These are phyloP conservation scores for Heimioporus sp. DNA, from an alignment of 768 basidiomycete species.

Conservation along the genomic window DNA sequence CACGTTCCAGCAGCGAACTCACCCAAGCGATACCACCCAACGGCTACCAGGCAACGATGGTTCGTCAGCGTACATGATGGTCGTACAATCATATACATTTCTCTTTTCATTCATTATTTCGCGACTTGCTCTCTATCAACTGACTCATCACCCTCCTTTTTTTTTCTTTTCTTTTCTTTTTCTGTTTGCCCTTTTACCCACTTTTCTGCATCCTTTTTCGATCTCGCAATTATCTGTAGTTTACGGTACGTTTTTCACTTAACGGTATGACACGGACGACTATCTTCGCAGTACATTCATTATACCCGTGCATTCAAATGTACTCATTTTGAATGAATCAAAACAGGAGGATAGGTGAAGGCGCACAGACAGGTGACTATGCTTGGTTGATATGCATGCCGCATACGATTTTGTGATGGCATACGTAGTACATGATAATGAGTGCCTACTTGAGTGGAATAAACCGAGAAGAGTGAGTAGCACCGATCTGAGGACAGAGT, in stretches of 20 bases:
- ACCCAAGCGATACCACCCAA: slow-evolving; percentile 37
- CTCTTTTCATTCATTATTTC: slow-evolving; percentile 15
- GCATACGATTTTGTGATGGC: slow-evolving; percentile 38
- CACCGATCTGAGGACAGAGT: slow-evolving; percentile 63
- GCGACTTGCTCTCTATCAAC: slow-evolving; percentile 24
- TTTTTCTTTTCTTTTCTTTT: not conserved
- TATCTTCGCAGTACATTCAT: slow-evolving; percentile 55
- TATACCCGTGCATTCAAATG: slow-evolving; percentile 51
- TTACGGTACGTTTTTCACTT: slow-evolving; percentile 46
- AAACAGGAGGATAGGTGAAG: slow-evolving; percentile 5
- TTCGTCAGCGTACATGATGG: slow-evolving; percentile 50
- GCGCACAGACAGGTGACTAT: not conserved
- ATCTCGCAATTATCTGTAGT: slow-evolving; percentile 60
- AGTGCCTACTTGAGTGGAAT: slow-evolving; percentile 92
- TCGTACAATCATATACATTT: not conserved
- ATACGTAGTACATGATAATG: slow-evolving; percentile 15
- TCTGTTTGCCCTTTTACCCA: slow-evolving; percentile 5
- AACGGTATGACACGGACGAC: slow-evolving; percentile 61
- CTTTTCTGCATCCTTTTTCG: slow-evolving; percentile 32
- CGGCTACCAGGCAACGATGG: slow-evolving; percentile 46
- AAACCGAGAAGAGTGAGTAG: slow-evolving; percentile 86
- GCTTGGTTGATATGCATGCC: slow-evolving; percentile 27
- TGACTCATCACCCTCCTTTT: slow-evolving; percentile 28
- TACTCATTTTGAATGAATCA: slow-evolving; percentile 38
- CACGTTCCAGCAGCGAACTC: slow-evolving; percentile 45